phyloP scores from a whole-genome alignment of 306 rosid genomes.

The Malus fusca region DNA sequence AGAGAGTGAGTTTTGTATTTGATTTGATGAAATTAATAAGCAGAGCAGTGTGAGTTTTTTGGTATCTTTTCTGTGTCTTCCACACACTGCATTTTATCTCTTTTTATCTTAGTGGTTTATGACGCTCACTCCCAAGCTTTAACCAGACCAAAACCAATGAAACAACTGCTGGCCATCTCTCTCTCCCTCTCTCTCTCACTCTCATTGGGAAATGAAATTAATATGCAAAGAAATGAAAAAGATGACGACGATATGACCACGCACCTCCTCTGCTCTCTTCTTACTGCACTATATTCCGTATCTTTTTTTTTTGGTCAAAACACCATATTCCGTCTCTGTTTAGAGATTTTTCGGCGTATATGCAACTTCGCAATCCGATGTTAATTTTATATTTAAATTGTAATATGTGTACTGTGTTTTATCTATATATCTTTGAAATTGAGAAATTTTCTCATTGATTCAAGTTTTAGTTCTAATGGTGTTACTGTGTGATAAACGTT shows the following conservation, averaged over 20 bases:
- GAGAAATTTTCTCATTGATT: no score
- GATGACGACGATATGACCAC: slow-evolving; percentile 39
- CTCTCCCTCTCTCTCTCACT: background rate
- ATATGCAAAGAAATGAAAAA: slow-evolving; percentile 23
- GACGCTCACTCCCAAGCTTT: slow-evolving; percentile 77
- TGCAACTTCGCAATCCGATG: background rate
- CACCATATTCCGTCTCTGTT: background rate
- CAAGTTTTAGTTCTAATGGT: no score
- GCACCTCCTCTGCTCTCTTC: background rate
- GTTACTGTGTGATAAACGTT: no score
- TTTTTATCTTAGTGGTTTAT: background rate
- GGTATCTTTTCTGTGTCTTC: background rate
- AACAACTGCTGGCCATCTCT: slow-evolving; percentile 19
- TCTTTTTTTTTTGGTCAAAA: no score
- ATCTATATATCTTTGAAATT: no score
- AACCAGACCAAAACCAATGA: slow-evolving; percentile 32
- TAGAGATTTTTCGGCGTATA: background rate
- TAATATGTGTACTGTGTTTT: no score
- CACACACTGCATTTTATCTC: background rate
- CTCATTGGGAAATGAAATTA: slow-evolving; percentile 40
- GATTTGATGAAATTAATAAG: slow-evolving; percentile 24
- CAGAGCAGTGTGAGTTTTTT: background rate
- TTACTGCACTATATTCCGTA: background rate
- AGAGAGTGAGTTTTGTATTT: slow-evolving; percentile 1
- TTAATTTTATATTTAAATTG: no score